Evolutionary conservation across 371 early-diverging fungal genomes (phyloP).

Genomic region (Enterospora canceri): DNA sequence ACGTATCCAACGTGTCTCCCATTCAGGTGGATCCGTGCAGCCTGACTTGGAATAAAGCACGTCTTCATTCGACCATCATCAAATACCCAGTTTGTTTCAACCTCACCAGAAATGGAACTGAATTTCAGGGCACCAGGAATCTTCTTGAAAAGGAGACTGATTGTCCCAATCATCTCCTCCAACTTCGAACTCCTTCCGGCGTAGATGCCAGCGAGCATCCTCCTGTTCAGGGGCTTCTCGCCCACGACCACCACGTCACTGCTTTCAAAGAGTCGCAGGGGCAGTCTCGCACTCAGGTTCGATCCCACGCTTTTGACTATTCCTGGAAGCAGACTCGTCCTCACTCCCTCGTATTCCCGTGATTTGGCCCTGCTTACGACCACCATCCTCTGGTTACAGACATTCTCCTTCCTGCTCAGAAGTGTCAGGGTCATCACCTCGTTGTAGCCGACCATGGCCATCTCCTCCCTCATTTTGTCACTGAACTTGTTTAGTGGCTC

Average conservation of each 20-base stretch:
- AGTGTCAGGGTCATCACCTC: constrained; percentile 85
- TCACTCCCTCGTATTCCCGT: constrained; percentile 74
- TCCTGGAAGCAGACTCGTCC: constrained; percentile 80
- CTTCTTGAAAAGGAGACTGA: constrained; percentile 26
- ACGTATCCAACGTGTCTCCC: constrained; percentile 17
- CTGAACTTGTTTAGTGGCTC: constrained; percentile 79
- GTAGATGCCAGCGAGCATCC: constrained; percentile 73
- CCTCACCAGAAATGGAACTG: neutral
- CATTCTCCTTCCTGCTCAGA: constrained; percentile 58
- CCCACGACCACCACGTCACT: constrained; percentile 70
- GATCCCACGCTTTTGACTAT: constrained; percentile 78
- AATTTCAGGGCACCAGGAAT: constrained; percentile 13
- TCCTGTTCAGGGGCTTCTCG: constrained; percentile 67
- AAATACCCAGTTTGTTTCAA: neutral
- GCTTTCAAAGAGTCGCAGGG: constrained; percentile 87
- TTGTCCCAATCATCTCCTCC: constrained; percentile 60
- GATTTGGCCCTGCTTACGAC: constrained; percentile 79
- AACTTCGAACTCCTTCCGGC: constrained; percentile 73
- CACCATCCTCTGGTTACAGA: constrained; percentile 11
- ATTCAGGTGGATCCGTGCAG: constrained; percentile 17
- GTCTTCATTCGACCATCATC: constrained; percentile 9
- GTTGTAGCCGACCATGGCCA: constrained; percentile 78
- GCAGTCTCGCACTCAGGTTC: constrained; percentile 77
- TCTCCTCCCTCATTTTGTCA: constrained; percentile 71
- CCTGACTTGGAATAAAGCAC: constrained; percentile 32